Conservation (phyloP, 169 alveolate genomes). For the Plasmodium knowlesi region DNA sequence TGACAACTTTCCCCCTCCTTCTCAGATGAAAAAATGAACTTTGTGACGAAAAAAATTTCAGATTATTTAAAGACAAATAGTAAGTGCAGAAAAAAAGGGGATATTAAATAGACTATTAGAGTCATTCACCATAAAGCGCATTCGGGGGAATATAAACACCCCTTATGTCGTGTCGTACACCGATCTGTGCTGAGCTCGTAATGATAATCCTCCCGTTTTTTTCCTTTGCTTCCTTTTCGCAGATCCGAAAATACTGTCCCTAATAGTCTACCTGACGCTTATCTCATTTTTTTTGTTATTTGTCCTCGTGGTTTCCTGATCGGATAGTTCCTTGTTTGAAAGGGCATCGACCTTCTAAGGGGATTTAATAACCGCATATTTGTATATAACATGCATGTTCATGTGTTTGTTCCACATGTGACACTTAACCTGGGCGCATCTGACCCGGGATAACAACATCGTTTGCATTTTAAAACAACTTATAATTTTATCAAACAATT, state of each 20-base stretch:
- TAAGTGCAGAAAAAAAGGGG: conserved; percentile 20
- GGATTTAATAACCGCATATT: neutral
- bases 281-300: conserved; percentile 27
- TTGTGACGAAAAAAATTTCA: conserved; percentile 76
- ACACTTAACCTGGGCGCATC: neutral
- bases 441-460: neutral
- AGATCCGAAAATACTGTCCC: conserved; percentile 35
- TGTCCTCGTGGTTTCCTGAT: conserved; percentile 39
- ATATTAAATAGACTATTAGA: neutral
- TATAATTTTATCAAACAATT: neutral
- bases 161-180: neutral
- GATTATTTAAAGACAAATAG: conserved; percentile 76
- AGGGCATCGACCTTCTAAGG: neutral
- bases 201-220: conserved; percentile 2
- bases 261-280: conserved; percentile 33
- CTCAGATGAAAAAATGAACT: conserved; percentile 80
- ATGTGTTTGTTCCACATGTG: neutral
- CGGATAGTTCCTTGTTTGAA: neutral
- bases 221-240: conserved; percentile 1
- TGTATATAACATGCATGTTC: neutral
- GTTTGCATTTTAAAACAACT: neutral
- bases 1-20: neutral
- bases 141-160: neutral
- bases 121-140: neutral
- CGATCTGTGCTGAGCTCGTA: conserved; percentile 3